Evolutionary conservation across 352 stramenopile genomes (phyloP).

Genomic region (Aphanomyces cochlioides): DNA sequence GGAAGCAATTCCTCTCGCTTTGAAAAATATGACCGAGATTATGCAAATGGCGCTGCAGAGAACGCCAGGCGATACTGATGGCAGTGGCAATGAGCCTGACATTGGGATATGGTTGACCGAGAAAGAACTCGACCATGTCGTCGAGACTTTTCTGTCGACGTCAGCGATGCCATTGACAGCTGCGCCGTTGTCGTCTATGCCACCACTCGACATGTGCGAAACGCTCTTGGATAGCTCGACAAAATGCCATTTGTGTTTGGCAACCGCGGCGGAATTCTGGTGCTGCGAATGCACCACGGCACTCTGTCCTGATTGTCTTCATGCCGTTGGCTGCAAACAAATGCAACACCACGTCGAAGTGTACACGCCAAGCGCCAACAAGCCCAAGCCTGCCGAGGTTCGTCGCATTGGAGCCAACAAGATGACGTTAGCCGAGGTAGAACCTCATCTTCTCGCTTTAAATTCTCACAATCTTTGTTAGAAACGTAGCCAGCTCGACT

Average conservation of each 20-base stretch:
- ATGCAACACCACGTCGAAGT: conserved; percentile 8
- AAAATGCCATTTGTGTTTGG: conserved; percentile 17
- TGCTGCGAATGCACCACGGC: conserved; percentile 16
- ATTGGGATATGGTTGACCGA: background rate
- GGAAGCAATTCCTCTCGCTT: background rate
- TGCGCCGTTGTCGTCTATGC: background rate
- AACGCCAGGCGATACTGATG: background rate
- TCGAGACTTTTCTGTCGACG: background rate
- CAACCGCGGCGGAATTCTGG: background rate
- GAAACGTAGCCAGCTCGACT: background rate
- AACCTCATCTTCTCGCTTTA: no score
- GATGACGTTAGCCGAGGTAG: no score
- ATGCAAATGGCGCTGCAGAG: conserved; percentile 1
- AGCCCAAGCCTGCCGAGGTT: background rate
- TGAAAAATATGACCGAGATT: conserved; percentile 6
- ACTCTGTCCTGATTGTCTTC: conserved; percentile 8
- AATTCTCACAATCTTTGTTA: no score
- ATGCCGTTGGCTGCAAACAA: background rate
- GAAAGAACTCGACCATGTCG: conserved; percentile 2
- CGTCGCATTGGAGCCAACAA: background rate
- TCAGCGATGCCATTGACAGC: background rate
- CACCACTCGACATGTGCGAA: background rate
- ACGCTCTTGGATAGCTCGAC: background rate
- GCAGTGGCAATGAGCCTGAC: background rate
- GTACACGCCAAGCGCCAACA: background rate